Evolutionary conservation across 2,329 filamentous ascomycete species (phyloP).

Genomic region (Trichoderma sp.): DNA sequence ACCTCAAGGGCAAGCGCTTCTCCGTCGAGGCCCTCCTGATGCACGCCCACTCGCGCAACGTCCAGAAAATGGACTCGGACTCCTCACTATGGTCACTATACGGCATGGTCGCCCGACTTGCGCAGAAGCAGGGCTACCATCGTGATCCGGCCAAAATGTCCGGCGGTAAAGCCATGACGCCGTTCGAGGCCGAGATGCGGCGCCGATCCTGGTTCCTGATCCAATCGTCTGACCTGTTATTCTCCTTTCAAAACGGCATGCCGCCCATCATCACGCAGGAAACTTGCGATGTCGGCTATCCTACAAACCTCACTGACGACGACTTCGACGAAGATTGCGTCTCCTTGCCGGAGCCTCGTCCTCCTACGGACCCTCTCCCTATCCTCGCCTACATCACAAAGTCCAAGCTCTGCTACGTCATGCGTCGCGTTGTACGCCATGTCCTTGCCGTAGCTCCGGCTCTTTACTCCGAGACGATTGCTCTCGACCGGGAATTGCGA

Average conservation of each 20-base stretch:
- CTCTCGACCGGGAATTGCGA: constrained; percentile 42
- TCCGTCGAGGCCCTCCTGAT: constrained; percentile 51
- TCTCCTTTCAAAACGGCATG: constrained; percentile 53
- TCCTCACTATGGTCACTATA: constrained; percentile 48
- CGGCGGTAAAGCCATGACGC: constrained; percentile 35
- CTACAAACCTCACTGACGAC: constrained; percentile 47
- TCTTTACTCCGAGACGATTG: constrained; percentile 36
- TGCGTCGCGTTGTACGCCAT: constrained; percentile 44
- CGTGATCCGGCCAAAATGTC: constrained; percentile 46
- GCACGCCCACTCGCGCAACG: constrained; percentile 43
- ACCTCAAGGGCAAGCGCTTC: constrained; percentile 44
- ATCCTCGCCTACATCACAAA: constrained; percentile 45
- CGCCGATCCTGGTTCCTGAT: constrained; percentile 49
- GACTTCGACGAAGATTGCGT: constrained; percentile 50
- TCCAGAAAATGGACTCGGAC: constrained; percentile 42
- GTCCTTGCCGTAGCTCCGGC: constrained; percentile 39
- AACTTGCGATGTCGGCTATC: constrained; percentile 46
- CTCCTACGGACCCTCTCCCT: constrained; percentile 43
- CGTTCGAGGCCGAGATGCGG: constrained; percentile 53
- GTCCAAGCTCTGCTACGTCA: constrained; percentile 42
- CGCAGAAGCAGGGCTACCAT: constrained; percentile 53
- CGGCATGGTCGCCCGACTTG: constrained; percentile 46
- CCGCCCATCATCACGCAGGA: constrained; percentile 49
- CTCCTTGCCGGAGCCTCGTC: constrained; percentile 43
- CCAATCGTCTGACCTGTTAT: constrained; percentile 47